Evolutionary conservation across 306 rosid genomes (phyloP), one percentile per base, ranked within the genome.

Genomic region (Medicago ruthenica): DNA sequence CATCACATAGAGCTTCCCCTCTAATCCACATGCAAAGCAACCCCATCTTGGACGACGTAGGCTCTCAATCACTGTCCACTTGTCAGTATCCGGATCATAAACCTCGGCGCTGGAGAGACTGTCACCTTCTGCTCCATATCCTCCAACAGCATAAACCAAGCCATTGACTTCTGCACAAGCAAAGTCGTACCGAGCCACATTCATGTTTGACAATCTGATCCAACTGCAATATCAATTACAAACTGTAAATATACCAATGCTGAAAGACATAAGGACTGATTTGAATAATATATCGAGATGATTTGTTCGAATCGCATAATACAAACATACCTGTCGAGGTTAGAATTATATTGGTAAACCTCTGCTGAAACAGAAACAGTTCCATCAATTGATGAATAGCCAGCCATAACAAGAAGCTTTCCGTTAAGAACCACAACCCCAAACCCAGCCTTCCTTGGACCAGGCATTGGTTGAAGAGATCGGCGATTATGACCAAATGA

Each of bases 31-130:
- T 2, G 97, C 97, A 77, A 95, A 90, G 78, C 97, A 95, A 40
- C 99, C 99, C 80, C 90, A 90, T 76, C 99, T 84, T 1, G 99
- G 99, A 17, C 99, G 97, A 34, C 97, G 99, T 27, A 95, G 86
- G 78, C 91, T 88, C 84, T 89, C 91, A 1, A 95, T 90, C 48
- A 89, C 61, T 9, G 84, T 83, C 99, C 99, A 95, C 39, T 85
- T 85, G 68, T 83, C 37, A 4, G 86, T 83, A 31, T 95, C 92
- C 0, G 92, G 96, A 57, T 92, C 75, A 51, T 92, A 95, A 20
- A 89, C 88, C 91, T 95, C 99, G 0, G 88, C 97, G 69, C 96
- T 86, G 7, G 97, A 87, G 70, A 95, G 97, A 76, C 85, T 84
- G 61, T 85, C 76, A 1, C 97, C 97, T 1, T 84, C 83, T 42